phyloP scores from a whole-genome alignment of 148 eudicot species.

The Selenicereus undatus region DNA sequence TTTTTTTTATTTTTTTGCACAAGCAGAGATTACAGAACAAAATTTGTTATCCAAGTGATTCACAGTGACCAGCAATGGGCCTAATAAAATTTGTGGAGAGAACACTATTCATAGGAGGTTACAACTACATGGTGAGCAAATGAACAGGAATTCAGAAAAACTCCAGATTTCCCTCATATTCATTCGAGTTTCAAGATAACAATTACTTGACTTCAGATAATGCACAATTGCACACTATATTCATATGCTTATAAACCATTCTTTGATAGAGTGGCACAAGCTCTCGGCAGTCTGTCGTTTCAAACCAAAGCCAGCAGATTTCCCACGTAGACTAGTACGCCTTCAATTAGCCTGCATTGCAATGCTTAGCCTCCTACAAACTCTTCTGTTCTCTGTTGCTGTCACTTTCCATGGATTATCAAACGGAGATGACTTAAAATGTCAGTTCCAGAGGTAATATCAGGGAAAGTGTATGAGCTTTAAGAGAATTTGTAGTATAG shows the following conservation, averaged over 20 bases:
- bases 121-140: neutral
- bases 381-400: neutral
- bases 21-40: neutral
- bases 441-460: neutral
- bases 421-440: neutral
- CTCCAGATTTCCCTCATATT: neutral
- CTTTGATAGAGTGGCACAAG: neutral
- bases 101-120: neutral
- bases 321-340: neutral
- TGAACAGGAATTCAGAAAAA: neutral
- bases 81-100: neutral
- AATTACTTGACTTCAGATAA: neutral
- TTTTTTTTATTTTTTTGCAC: too few species aligned
- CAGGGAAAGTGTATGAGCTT: neutral
- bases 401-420: neutral
- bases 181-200: too few species aligned
- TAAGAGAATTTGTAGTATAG: too few species aligned
- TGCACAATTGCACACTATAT: neutral
- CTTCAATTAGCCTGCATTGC: neutral
- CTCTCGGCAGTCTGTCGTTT: neutral
- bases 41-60: neutral
- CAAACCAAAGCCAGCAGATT: neutral
- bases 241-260: neutral
- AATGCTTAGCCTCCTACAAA: neutral
- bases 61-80: neutral